Percentiles rank a stretch among this genome's conserved stretches.
phyloP scores from a whole-genome alignment of 208 protist genomes.

The Entamoeba invadens region DNA sequence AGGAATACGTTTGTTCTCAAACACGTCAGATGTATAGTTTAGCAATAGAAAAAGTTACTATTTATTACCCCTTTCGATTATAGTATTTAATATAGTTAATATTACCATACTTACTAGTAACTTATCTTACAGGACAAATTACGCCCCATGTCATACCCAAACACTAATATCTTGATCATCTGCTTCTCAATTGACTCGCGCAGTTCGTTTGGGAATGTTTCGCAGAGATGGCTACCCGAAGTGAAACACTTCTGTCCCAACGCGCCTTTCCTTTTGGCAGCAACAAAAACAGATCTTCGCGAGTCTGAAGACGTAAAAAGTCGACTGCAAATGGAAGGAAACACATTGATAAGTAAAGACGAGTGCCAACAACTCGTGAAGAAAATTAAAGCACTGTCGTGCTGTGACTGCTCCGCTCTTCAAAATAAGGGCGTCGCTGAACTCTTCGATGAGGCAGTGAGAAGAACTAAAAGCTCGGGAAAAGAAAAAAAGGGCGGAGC shows the following conservation, averaged over 20 bases:
- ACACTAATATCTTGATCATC: constrained; percentile 49
- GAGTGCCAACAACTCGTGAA: constrained; percentile 43
- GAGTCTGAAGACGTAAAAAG: constrained; percentile 25
- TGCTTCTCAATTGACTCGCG: constrained; percentile 54
- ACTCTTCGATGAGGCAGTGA: constrained; percentile 54
- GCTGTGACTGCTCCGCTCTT: constrained; percentile 66
- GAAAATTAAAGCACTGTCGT: constrained; percentile 53
- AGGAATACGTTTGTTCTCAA: constrained; percentile 34
- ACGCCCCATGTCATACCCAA: constrained; percentile 44
- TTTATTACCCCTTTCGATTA: background rate
- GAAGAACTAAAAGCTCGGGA: background rate
- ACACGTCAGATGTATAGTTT: too few species aligned
- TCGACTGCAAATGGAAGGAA: background rate
- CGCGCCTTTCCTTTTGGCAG: constrained; percentile 43
- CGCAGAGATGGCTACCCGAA: constrained; percentile 38
- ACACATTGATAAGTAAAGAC: constrained; percentile 32
- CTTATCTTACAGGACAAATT: constrained; percentile 38
- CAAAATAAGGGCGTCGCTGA: constrained; percentile 57
- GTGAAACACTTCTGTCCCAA: constrained; percentile 17
- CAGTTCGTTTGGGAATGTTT: constrained; percentile 54
- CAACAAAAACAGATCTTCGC: constrained; percentile 47
- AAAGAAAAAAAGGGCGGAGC: background rate
- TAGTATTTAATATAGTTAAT: background rate
- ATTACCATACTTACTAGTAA: background rate
- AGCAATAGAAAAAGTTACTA: too few species aligned